Evolutionary conservation across 2,329 filamentous ascomycete genomes (phyloP), one percentile per base, ranked within the genome.

Genomic region (Purpureocillium takamizusanense): DNA sequence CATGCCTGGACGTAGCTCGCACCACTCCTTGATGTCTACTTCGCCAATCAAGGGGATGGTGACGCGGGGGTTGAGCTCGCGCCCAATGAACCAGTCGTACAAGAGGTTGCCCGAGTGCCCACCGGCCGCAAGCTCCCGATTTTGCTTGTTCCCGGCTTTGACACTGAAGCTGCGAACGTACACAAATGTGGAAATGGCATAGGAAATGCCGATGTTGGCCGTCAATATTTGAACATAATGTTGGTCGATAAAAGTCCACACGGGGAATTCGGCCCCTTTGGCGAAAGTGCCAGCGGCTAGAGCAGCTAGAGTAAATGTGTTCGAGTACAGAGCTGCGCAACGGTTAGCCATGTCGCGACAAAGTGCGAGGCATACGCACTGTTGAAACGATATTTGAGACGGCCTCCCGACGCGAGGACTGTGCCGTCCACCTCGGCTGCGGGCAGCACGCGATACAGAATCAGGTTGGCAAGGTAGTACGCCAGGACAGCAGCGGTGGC

Each of bases 21-120:
- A 84, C 60, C 82, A 95, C 43, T 81, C 72, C 64, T 95, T 95
- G 62, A 97, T 83, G 55, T 97, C 90, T 36, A 95, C 72, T 50
- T 87, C 83, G 42, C 87, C 86, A 46, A 95, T 72, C 35, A 94
- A 59, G 2, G 88, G 88, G 17, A 95, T 65, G 0, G 72, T 77
- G 42, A 94, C 62, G 35, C 89, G 86, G 3, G 90, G 90, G 63
- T 97, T 97, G 43, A 97, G 78, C 61, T 97, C 90, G 21, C 90
- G 85, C 15, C 90, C 90, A 47, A 97, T 95, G 65, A 88, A 97
- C 79, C 87, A 97, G 62, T 97, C 90, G 60, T 97, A 95, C 29
- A 95, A 63, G 46, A 87, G 66, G 60, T 94, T 95, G 41, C 88
- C 89, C 1, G 78, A 80, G 54, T 84, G 76, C 13, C 88, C 89